Conservation (phyloP, 1,284 basidiomycete genomes). For the Anthracocystis setariae region DNA sequence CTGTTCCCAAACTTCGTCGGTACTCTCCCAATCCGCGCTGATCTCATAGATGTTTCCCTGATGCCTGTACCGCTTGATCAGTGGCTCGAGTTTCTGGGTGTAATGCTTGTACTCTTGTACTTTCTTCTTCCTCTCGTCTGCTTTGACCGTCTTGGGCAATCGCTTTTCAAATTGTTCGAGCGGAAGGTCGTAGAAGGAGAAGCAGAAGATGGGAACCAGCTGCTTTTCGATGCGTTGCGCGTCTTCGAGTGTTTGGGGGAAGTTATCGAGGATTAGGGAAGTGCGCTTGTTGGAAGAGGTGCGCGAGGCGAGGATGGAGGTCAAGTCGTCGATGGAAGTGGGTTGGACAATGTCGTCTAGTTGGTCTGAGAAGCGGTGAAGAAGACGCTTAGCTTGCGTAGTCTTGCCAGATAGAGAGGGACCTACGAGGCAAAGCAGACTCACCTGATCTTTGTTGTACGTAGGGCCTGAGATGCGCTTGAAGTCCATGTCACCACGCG, state of each 20-base stretch:
- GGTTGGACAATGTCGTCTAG: conserved; percentile 30
- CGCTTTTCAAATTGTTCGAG: conserved; percentile 38
- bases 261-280: conserved; percentile 50
- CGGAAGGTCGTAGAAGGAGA: conserved; percentile 55
- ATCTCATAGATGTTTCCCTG: conserved; percentile 60
- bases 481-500: conserved; percentile 2
- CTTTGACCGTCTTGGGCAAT: conserved; percentile 12
- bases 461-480: conserved; percentile 10
- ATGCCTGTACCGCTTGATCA: conserved; percentile 49
- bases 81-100: conserved; percentile 13
- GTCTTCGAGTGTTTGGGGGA: conserved; percentile 45
- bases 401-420: conserved; percentile 47
- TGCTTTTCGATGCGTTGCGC: conserved; percentile 43
- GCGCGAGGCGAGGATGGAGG: conserved; percentile 20
- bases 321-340: conserved; percentile 21
- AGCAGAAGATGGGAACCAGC: conserved; percentile 51
- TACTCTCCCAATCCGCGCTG: conserved; percentile 56
- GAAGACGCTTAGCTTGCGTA: conserved; percentile 47
- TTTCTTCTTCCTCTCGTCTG: conserved; percentile 20
- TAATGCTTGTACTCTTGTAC: conserved; percentile 42
- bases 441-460: conserved; percentile 35
- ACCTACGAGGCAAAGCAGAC: conserved; percentile 41
- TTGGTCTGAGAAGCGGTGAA: conserved; percentile 38
- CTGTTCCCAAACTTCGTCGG: conserved; percentile 62
- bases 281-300: conserved; percentile 15